These are phyloP conservation scores for Petunia hybrid DNA, from an alignment of 305 asterid genomes.

Conservation along the genomic window DNA sequence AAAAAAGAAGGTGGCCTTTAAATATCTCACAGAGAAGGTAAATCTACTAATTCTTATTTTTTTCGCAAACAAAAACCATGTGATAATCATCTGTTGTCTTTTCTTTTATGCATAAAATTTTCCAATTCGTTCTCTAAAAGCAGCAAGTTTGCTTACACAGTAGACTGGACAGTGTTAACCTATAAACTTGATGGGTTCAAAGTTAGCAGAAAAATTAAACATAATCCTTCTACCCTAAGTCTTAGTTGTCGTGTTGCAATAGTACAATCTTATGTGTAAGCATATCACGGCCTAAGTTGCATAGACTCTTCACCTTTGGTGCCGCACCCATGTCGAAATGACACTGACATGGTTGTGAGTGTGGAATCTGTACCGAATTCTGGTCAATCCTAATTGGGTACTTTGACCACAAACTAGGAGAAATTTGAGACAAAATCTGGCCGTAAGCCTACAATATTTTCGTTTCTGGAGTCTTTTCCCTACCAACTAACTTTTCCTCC, in stretches of 20 bases:
- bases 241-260: neutral
- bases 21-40: slow-evolving; percentile 85
- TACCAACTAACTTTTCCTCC: no score
- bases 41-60: neutral
- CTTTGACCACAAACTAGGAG: no score
- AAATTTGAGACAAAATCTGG: no score
- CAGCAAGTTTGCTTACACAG: neutral
- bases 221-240: neutral
- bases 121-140: neutral
- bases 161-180: neutral
- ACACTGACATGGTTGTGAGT: no score
- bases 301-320: no score
- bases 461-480: no score
- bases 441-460: no score
- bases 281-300: no score
- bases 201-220: neutral
- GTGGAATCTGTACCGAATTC: no score
- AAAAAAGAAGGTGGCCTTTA: slow-evolving; percentile 74
- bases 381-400: no score
- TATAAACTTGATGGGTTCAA: neutral
- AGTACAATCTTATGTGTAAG: neutral
- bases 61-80: neutral
- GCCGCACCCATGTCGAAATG: no score
- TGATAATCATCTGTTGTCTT: neutral
- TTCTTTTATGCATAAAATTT: neutral